Evolutionary conservation across 768 basidiomycete species (phyloP).

Genomic region (Coprinopsis cinerea): DNA sequence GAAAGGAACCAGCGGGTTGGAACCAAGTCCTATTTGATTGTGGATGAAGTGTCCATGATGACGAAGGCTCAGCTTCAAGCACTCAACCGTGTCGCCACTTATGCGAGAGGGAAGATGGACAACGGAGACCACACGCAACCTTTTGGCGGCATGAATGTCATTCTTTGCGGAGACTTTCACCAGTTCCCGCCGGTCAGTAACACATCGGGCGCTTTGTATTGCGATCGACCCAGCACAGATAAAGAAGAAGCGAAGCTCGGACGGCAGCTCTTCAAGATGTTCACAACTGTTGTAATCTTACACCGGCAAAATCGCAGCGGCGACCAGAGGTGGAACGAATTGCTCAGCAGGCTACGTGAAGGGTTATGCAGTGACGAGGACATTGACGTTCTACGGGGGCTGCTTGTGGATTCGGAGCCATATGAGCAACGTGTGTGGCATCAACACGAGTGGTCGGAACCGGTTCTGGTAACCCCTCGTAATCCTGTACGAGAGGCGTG

Average conservation of each 20-base stretch:
- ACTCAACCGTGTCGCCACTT: constrained; percentile 15
- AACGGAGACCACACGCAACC: constrained; percentile 7
- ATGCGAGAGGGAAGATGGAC: constrained; percentile 4
- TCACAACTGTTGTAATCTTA: too few relatives aligned
- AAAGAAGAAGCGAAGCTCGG: constrained; percentile 15
- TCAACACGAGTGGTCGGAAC: constrained; percentile 24
- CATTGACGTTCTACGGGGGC: constrained; percentile 14
- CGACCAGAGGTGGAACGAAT: constrained; percentile 24
- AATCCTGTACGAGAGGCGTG: constrained; percentile 29
- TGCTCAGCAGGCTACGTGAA: constrained; percentile 23
- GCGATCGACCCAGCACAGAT: constrained; percentile 7
- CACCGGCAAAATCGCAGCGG: too few relatives aligned
- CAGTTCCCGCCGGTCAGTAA: constrained; percentile 38
- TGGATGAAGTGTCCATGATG: constrained; percentile 40
- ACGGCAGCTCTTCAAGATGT: too few relatives aligned
- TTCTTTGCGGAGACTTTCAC: constrained; percentile 37
- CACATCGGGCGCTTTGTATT: constrained; percentile 20
- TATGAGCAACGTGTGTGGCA: constrained; percentile 21
- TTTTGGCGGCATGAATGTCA: constrained; percentile 35
- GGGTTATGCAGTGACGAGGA: constrained; percentile 25
- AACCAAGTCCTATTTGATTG: constrained; percentile 22
- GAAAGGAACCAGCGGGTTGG: constrained; percentile 17
- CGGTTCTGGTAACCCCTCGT: constrained; percentile 30
- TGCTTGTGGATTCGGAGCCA: constrained; percentile 16
- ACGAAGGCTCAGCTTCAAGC: constrained; percentile 17